Evolutionary conservation across 768 basidiomycete genomes (phyloP), one percentile per base, ranked within the genome.

Genomic region (Solioccasus polychromus): DNA sequence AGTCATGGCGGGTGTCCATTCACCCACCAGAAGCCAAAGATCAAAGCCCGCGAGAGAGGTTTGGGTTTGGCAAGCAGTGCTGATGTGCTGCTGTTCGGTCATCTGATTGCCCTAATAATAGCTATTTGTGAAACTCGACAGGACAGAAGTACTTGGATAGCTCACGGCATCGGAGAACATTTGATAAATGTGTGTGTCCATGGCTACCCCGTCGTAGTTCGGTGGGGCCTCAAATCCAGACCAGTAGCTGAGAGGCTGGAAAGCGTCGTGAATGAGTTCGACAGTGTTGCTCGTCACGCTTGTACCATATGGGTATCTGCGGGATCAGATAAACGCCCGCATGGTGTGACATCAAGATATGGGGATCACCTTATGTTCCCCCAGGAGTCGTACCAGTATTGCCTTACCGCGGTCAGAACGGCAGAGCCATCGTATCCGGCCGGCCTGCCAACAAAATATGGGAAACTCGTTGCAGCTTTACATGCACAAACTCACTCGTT

Each of bases 1-100:
- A 7, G 79, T 91, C 41, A 75, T 68, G 2, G 85, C 86, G 3
- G 88, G 77, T 1, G 86, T 82, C 83, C 88, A 96, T 69, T 96
- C 92, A 32, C 92, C 92, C 20, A 92, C 89, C 35, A 92, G 72
- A 14, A 80, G 74, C 92, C 89, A 92, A 22, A 93, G 75, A 30
- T 78, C 73, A 53, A 80, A 82, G 17, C 58, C 54, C 0, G 75
- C 60, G 6, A 91, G 72, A 1, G 68, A 55, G 9, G 70, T 65
- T 11, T 67, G 71, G 29, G 68, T 61, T 39, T 52, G 52, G 56
- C 89, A 92, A 4, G 83, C 85, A 3, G 72, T 58, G 38, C 66
- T 50, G 31, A 90, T 85, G 54, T 89, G 87, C 40, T 82, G 64
- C 22, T 70, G 56, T 42, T 78, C 53, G 37, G 67, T 68, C 63